phyloP scores from a whole-genome alignment of 73 alveolate genomes.

The Paramecium pentaurelia region DNA sequence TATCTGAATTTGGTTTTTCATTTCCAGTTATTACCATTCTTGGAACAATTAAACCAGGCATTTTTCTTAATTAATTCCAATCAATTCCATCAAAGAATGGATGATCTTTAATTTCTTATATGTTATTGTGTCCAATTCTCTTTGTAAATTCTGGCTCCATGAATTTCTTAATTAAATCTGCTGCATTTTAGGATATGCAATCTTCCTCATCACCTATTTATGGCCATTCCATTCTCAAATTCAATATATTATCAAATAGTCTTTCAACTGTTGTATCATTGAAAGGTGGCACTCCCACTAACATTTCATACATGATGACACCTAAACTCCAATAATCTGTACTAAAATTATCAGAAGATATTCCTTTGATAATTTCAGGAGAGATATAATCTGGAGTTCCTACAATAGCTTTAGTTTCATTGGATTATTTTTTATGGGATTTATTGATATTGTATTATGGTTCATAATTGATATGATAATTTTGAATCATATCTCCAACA shows the following conservation, averaged over 20 bases:
- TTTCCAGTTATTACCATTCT: conserved; percentile 37
- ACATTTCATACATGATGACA: conserved; percentile 85
- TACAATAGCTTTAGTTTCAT: conserved; percentile 71
- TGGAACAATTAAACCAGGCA: conserved; percentile 56
- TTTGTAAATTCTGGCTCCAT: conserved; percentile 70
- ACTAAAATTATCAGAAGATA: conserved; percentile 64
- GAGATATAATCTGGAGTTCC: conserved; percentile 96
- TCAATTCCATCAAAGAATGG: conserved; percentile 78
- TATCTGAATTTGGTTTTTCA: conserved; percentile 26
- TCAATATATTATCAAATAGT: conserved; percentile 69
- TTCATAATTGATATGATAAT: background rate
- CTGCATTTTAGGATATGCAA: conserved; percentile 77
- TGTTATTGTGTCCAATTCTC: conserved; percentile 71
- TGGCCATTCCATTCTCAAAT: conserved; percentile 63
- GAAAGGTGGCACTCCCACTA: conserved; percentile 92
- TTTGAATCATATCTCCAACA: background rate
- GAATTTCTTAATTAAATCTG: conserved; percentile 81
- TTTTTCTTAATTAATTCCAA: conserved; percentile 65
- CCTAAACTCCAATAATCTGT: conserved; percentile 80
- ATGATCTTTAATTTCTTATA: conserved; percentile 85
- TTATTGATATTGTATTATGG: background rate
- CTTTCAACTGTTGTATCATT: conserved; percentile 68
- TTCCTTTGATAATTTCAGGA: conserved; percentile 90
- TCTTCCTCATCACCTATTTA: conserved; percentile 69
- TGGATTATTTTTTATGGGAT: background rate